Evolutionary conservation across 306 rosid genomes (phyloP).

Genomic region (Quercus engelmannii): DNA sequence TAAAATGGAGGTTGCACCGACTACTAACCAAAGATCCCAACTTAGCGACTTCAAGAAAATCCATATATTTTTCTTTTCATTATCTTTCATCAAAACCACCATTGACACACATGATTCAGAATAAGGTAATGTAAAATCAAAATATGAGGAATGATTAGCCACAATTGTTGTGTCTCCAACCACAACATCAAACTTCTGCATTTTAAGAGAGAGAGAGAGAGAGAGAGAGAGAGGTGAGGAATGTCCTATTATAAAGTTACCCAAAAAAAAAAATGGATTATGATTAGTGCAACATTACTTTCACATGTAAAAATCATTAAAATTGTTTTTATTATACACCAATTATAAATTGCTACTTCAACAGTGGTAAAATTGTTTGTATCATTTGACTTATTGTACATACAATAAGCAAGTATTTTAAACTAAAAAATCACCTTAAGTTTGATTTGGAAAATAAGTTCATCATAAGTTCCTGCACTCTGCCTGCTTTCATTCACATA

Average conservation of each 20-base stretch:
- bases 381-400: too few relatives aligned
- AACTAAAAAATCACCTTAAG: conserved; percentile 7
- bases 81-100: background rate
- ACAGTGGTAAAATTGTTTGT: too few relatives aligned
- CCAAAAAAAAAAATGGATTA: too few relatives aligned
- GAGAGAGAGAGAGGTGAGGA: too few relatives aligned
- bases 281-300: too few relatives aligned
- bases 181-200: conserved; percentile 6
- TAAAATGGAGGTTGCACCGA: conserved; percentile 17
- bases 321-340: too few relatives aligned
- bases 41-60: conserved; percentile 36
- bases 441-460: conserved; percentile 1
- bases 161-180: conserved; percentile 13
- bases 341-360: too few relatives aligned
- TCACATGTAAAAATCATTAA: too few relatives aligned
- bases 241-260: too few relatives aligned
- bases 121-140: conserved; percentile 15
- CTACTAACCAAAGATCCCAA: conserved; percentile 29
- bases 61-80: conserved; percentile 12
- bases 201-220: too few relatives aligned
- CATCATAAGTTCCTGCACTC: conserved; percentile 10
- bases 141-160: background rate
- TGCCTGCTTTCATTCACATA: background rate
- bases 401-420: too few relatives aligned
- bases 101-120: background rate